Evolutionary conservation across 768 basidiomycete species (phyloP).

Genomic region (Hericium erinaceus): DNA sequence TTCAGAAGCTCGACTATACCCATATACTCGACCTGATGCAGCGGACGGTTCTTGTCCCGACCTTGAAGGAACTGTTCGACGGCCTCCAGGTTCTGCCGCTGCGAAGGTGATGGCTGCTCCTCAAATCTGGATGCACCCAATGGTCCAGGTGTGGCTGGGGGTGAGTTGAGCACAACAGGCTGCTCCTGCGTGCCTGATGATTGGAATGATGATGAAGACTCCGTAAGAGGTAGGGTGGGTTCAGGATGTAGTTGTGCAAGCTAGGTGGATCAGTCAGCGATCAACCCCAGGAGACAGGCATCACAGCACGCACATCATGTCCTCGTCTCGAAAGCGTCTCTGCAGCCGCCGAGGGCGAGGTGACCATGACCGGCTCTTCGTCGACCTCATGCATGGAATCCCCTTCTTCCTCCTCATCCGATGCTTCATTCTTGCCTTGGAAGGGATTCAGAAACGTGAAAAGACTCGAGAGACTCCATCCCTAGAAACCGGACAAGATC

Average conservation of each 20-base stretch:
- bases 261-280: neutral
- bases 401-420: constrained; percentile 9
- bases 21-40: constrained; percentile 44
- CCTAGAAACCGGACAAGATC: constrained; percentile 14
- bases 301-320: constrained; percentile 7
- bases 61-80: constrained; percentile 40
- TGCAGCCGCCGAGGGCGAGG: neutral
- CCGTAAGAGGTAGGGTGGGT: neutral
- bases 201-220: neutral
- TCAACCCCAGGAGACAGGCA: neutral
- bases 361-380: neutral
- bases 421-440: constrained; percentile 15
- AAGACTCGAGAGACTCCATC: constrained; percentile 44
- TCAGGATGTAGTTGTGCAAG: neutral
- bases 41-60: constrained; percentile 32
- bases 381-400: neutral
- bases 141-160: constrained; percentile 12
- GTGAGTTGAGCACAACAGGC: constrained; percentile 13
- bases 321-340: constrained; percentile 15
- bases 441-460: constrained; percentile 45
- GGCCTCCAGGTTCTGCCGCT: constrained; percentile 37
- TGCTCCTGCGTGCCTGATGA: neutral
- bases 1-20: constrained; percentile 48
- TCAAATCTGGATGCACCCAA: neutral
- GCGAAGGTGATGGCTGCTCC: constrained; percentile 16